These are phyloP conservation scores for Trichoderma gamsii DNA, from an alignment of 495 filamentous ascomycete genomes.

Conservation along the genomic window DNA sequence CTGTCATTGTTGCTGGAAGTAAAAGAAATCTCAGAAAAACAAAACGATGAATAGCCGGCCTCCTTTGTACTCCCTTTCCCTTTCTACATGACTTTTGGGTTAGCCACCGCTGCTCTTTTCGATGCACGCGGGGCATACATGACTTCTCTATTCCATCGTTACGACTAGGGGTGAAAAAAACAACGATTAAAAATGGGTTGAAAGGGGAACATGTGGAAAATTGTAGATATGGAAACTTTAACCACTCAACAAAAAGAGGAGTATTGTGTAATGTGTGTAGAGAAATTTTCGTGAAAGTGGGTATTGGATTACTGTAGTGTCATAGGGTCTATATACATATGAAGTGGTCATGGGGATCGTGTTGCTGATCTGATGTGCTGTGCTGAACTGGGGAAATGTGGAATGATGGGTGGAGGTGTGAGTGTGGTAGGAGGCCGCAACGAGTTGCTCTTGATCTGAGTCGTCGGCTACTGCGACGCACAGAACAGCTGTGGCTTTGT, in stretches of 20 bases:
- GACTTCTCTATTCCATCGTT: slow-evolving; percentile 14
- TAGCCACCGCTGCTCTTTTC: slow-evolving; percentile 4
- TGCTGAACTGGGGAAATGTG: background rate
- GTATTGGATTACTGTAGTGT: slow-evolving; percentile 14
- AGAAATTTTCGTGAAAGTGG: slow-evolving; percentile 1
- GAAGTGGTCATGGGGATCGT: slow-evolving; percentile 14
- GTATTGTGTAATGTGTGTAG: slow-evolving; percentile 7
- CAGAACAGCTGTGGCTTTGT: background rate
- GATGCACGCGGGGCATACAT: slow-evolving; percentile 5
- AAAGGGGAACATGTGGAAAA: background rate
- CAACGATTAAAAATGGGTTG: background rate
- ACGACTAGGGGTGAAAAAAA: slow-evolving; percentile 2
- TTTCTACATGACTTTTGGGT: slow-evolving; percentile 12
- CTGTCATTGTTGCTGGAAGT: background rate
- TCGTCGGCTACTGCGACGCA: background rate
- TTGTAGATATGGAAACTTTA: slow-evolving; percentile 2
- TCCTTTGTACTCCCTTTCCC: slow-evolving; percentile 10
- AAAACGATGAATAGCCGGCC: slow-evolving; percentile 14
- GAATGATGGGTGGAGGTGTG: background rate
- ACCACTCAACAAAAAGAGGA: slow-evolving; percentile 6
- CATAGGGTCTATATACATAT: slow-evolving; percentile 14
- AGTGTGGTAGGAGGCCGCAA: background rate
- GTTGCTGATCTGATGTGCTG: background rate
- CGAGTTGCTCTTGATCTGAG: background rate
- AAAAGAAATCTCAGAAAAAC: background rate